Evolutionary conservation across 2,329 filamentous ascomycete species (phyloP).

Genomic region (Thielaviopsis musarum): DNA sequence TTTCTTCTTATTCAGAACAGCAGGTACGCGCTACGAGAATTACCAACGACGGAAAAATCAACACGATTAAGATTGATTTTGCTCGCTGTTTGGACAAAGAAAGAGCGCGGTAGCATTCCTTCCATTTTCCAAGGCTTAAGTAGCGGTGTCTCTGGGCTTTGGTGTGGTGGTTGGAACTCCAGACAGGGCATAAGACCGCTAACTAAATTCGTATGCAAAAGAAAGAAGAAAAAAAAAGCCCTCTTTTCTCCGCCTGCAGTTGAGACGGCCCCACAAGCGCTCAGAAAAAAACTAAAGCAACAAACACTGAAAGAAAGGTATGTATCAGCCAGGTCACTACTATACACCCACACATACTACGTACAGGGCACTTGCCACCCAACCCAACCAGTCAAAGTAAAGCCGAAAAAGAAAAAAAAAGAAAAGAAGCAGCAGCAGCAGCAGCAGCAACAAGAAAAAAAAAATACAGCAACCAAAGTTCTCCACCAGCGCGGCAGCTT

Average conservation of each 20-base stretch:
- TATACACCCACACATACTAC: too few relatives aligned
- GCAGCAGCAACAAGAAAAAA: background rate
- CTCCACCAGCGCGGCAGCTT: slow-evolving; percentile 13
- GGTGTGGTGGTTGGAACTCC: background rate
- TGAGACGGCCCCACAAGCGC: slow-evolving; percentile 2
- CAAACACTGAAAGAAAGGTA: background rate
- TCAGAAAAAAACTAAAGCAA: background rate
- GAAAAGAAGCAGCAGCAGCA: background rate
- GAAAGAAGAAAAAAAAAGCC: background rate
- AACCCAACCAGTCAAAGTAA: too few relatives aligned
- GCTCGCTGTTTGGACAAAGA: background rate
- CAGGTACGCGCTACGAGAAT: background rate
- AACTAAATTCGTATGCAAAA: background rate
- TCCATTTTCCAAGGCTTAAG: background rate
- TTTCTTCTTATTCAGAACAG: background rate
- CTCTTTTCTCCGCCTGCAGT: background rate
- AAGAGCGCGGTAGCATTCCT: background rate
- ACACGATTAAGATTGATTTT: background rate
- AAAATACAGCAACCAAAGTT: background rate
- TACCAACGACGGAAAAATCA: background rate
- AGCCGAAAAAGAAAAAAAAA: background rate
- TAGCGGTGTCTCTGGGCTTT: background rate
- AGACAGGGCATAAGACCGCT: background rate
- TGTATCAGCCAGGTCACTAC: background rate
- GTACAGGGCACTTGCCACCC: background rate